Percentiles rank a stretch among this genome's conserved stretches.
Evolutionary conservation across 2,329 filamentous ascomycete species (phyloP).

Genomic region (Monilinia fructicola): DNA sequence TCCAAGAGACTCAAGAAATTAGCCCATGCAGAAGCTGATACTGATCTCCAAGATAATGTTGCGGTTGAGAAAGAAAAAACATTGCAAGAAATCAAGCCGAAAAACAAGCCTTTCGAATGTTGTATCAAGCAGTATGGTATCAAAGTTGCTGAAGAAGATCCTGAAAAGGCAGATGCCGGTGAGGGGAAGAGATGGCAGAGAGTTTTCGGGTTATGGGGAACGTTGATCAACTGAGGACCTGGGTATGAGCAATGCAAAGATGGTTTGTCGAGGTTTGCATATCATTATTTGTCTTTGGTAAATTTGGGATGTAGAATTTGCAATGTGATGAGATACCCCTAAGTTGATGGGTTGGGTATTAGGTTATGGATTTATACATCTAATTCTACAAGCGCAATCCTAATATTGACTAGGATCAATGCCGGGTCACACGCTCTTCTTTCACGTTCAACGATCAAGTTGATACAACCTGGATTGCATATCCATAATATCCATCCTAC

Average conservation of each 20-base stretch:
- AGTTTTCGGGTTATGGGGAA: slow-evolving; percentile 64
- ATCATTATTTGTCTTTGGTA: neutral
- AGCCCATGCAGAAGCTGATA: neutral
- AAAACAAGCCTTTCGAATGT: slow-evolving; percentile 64
- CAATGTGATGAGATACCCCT: neutral
- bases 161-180: slow-evolving; percentile 48
- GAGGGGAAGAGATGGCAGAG: slow-evolving; percentile 57
- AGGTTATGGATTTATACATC: neutral
- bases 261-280: neutral
- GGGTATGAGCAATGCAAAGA: neutral
- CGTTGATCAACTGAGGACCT: slow-evolving; percentile 49
- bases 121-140: slow-evolving; percentile 72
- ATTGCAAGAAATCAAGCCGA: slow-evolving; percentile 27
- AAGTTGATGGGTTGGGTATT: neutral
- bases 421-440: neutral
- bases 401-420: too few relatives aligned
- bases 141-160: slow-evolving; percentile 44
- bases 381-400: neutral
- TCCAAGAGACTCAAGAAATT: neutral
- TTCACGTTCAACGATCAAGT: neutral
- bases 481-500: too few relatives aligned
- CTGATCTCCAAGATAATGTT: neutral
- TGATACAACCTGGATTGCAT: too few relatives aligned
- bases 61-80: slow-evolving; percentile 1
- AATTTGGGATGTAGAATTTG: neutral